Conservation (phyloP, 2,329 filamentous ascomycete genomes). For the Diatrype stigma region DNA sequence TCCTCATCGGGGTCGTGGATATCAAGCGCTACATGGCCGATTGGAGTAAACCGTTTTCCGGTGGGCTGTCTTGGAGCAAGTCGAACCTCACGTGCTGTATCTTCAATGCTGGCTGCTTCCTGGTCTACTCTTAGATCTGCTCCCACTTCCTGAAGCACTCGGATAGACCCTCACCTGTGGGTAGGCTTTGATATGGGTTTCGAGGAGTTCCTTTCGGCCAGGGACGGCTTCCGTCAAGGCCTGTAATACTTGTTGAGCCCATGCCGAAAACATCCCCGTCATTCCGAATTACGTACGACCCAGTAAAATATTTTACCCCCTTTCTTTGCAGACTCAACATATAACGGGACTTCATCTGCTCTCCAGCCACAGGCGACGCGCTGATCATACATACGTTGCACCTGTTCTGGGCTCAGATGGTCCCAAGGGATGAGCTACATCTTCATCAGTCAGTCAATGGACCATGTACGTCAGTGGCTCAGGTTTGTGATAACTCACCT, state of each 20-base stretch:
- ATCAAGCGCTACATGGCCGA: slow-evolving; percentile 38
- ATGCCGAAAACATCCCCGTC: slow-evolving; percentile 5
- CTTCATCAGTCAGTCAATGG: background rate
- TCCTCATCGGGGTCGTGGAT: slow-evolving; percentile 26
- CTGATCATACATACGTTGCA: slow-evolving; percentile 37
- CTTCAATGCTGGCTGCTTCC: slow-evolving; percentile 31
- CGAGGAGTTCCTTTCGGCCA: slow-evolving; percentile 25
- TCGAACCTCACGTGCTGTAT: slow-evolving; percentile 29
- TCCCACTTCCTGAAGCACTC: slow-evolving; percentile 1
- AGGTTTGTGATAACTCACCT: slow-evolving; percentile 21
- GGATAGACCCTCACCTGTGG: slow-evolving; percentile 22
- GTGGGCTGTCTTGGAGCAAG: slow-evolving; percentile 26
- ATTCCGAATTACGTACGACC: slow-evolving; percentile 29
- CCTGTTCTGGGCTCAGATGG: slow-evolving; percentile 33
- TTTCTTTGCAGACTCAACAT: slow-evolving; percentile 28
- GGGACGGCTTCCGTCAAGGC: slow-evolving; percentile 25
- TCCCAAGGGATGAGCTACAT: slow-evolving; percentile 41
- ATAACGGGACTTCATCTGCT: slow-evolving; percentile 31
- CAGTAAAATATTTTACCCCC: slow-evolving; percentile 37
- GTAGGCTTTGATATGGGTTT: slow-evolving; percentile 25
- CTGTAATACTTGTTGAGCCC: slow-evolving; percentile 13
- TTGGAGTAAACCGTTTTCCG: slow-evolving; percentile 28
- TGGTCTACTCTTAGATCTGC: slow-evolving; percentile 7
- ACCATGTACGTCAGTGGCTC: slow-evolving; percentile 7
- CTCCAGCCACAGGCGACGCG: slow-evolving; percentile 44